Percentiles rank a stretch among this genome's conserved stretches.
Evolutionary conservation across 257 asterid species (phyloP).

Genomic region (Henckelia pumila): DNA sequence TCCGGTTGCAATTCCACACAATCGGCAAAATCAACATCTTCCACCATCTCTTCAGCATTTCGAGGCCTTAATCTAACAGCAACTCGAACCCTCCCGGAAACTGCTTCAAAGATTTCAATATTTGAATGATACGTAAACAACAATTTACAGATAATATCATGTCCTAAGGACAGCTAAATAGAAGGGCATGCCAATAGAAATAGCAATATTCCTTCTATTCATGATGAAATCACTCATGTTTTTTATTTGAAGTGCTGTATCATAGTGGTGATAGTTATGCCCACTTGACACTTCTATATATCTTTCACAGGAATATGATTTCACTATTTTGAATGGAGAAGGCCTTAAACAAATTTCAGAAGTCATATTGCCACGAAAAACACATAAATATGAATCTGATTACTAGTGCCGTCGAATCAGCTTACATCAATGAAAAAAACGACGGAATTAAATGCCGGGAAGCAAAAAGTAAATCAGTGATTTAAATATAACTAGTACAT

Average conservation of each 20-base stretch:
- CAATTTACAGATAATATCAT: background rate
- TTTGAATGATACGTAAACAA: background rate
- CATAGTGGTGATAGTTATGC: too few relatives aligned
- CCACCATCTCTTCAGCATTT: slow-evolving; percentile 72
- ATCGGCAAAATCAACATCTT: slow-evolving; percentile 88
- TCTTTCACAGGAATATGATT: too few relatives aligned
- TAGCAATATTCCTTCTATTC: background rate
- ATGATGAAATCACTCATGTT: background rate
- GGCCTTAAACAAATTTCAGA: slow-evolving; percentile 9
- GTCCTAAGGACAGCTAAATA: background rate
- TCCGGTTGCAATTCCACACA: slow-evolving; percentile 95
- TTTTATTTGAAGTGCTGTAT: background rate
- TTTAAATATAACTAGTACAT: background rate
- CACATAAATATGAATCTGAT: slow-evolving; percentile 12
- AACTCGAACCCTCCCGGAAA: slow-evolving; percentile 79
- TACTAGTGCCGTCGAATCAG: background rate
- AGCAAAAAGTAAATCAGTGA: background rate
- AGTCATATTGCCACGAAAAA: slow-evolving; percentile 3
- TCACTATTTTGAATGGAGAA: background rate
- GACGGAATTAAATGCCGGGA: background rate
- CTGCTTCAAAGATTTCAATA: slow-evolving; percentile 33
- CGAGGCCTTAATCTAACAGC: slow-evolving; percentile 86
- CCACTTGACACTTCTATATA: too few relatives aligned
- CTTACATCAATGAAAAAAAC: slow-evolving; percentile 4
- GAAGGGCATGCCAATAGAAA: background rate